Evolutionary conservation across 345 rosid species (phyloP).

Genomic region (Isatis tinctoria): DNA sequence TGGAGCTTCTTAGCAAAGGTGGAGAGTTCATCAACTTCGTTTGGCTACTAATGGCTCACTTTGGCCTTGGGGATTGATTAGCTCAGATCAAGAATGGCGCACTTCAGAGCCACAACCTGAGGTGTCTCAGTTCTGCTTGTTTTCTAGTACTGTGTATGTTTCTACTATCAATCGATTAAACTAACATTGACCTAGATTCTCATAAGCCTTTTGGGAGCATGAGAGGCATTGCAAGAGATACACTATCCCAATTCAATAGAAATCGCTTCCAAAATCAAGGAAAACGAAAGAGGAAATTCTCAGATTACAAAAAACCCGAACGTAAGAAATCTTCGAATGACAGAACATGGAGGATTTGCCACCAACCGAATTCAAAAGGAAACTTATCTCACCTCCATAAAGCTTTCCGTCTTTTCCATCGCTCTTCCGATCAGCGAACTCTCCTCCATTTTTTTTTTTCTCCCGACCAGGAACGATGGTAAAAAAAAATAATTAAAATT

Average conservation of each 20-base stretch:
- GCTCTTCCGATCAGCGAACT: background rate
- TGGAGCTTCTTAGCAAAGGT: slow-evolving; percentile 39
- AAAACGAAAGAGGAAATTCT: no score
- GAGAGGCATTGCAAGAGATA: no score
- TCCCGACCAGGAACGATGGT: no score
- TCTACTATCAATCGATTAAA: no score
- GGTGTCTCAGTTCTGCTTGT: background rate
- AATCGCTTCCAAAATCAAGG: no score
- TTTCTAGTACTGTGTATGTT: background rate
- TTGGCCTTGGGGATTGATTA: slow-evolving; percentile 39
- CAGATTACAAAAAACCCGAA: no score
- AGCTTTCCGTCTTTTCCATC: background rate
- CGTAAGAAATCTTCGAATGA: background rate
- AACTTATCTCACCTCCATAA: background rate
- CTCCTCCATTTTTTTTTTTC: background rate
- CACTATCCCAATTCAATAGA: background rate
- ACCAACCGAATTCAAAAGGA: background rate
- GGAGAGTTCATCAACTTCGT: slow-evolving; percentile 50
- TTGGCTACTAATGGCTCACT: slow-evolving; percentile 54
- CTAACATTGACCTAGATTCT: no score
- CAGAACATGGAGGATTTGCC: background rate
- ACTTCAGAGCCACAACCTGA: slow-evolving; percentile 20
- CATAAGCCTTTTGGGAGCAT: no score
- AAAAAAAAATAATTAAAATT: background rate
- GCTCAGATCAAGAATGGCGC: slow-evolving; percentile 30